Evolutionary conservation across 768 basidiomycete species (phyloP).

Genomic region (Plicaturopsis crispa): DNA sequence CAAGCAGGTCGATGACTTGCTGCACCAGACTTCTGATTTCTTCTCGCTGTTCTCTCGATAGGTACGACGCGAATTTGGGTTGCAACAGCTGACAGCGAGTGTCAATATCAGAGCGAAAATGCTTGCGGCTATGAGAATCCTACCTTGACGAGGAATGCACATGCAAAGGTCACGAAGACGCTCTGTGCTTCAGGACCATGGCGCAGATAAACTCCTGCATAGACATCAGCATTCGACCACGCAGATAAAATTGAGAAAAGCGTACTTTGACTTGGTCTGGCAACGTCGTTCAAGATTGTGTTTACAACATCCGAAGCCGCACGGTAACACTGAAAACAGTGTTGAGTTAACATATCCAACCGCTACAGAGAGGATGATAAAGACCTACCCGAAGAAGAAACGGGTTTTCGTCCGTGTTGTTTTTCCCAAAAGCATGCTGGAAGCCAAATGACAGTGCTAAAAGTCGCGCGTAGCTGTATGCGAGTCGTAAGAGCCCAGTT

Average conservation of each 20-base stretch:
- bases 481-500: slow-evolving; percentile 50
- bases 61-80: slow-evolving; percentile 60
- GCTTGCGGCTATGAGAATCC: too few species aligned
- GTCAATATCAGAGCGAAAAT: neutral
- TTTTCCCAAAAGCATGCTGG: slow-evolving; percentile 67
- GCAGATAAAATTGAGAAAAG: neutral
- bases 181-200: slow-evolving; percentile 78
- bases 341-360: neutral
- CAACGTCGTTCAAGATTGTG: slow-evolving; percentile 52
- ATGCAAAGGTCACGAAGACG: slow-evolving; percentile 75
- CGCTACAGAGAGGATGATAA: neutral
- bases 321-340: slow-evolving; percentile 43
- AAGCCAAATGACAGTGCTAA: slow-evolving; percentile 68
- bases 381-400: slow-evolving; percentile 25
- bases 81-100: slow-evolving; percentile 54
- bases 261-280: slow-evolving; percentile 47
- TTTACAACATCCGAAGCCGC: slow-evolving; percentile 63
- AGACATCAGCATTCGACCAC: slow-evolving; percentile 5
- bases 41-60: slow-evolving; percentile 47
- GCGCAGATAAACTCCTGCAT: slow-evolving; percentile 46
- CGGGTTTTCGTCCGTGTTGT: slow-evolving; percentile 49
- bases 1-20: slow-evolving; percentile 58
- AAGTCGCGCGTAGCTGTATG: slow-evolving; percentile 63
- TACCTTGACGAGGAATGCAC: slow-evolving; percentile 79
- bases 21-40: slow-evolving; percentile 61